phyloP scores from a whole-genome alignment of 805 yeast genomes.

The Aciculoconidium aculeatum region DNA sequence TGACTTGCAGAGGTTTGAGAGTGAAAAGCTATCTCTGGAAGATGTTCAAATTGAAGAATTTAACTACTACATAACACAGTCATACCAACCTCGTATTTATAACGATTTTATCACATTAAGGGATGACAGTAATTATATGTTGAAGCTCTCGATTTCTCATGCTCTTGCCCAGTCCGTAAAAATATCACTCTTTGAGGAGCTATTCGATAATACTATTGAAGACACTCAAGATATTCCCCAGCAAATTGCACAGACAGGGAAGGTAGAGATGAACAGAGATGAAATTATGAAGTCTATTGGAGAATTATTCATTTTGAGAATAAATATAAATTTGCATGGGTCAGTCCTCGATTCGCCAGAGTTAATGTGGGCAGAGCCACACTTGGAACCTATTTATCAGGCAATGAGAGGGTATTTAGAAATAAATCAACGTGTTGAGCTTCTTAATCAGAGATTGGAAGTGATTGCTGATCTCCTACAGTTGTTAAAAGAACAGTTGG shows the following conservation, averaged over 20 bases:
- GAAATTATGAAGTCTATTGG: constrained; percentile 98
- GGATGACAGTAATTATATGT: constrained; percentile 86
- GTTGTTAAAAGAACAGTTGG: constrained; percentile 95
- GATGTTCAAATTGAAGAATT: constrained; percentile 94
- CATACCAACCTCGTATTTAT: constrained; percentile 92
- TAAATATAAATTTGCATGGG: constrained; percentile 77
- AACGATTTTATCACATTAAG: constrained; percentile 91
- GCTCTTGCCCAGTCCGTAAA: constrained; percentile 95
- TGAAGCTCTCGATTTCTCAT: constrained; percentile 88
- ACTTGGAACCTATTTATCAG: constrained; percentile 93
- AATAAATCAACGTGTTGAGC: constrained; percentile 86
- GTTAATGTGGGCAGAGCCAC: constrained; percentile 98
- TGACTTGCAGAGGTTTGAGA: constrained; percentile 86
- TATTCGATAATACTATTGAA: constrained; percentile 94
- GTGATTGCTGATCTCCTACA: constrained; percentile 89
- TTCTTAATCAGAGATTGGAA: constrained; percentile 86
- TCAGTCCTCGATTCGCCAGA: constrained; percentile 94
- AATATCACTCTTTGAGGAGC: constrained; percentile 90
- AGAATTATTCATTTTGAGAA: constrained; percentile 82
- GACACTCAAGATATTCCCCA: constrained; percentile 97
- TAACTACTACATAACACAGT: constrained; percentile 87
- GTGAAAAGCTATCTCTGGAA: constrained; percentile 83
- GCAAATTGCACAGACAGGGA: constrained; percentile 90
- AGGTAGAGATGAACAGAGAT: constrained; percentile 87
- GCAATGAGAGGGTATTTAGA: constrained; percentile 95